phyloP scores from a whole-genome alignment of 2,329 filamentous ascomycete genomes.

The Trichoderma atroviride region DNA sequence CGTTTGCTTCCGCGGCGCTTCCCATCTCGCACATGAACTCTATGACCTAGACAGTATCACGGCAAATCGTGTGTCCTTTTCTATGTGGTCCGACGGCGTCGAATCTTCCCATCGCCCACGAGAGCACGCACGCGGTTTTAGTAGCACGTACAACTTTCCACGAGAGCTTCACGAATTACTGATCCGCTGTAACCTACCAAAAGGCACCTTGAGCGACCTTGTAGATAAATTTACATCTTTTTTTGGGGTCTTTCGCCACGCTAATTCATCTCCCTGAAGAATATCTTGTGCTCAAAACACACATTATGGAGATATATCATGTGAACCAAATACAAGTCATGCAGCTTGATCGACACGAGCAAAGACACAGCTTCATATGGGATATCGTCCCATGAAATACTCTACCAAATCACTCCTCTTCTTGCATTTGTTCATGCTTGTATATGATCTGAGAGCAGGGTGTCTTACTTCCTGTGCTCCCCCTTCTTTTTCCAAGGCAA shows the following conservation, averaged over 20 bases:
- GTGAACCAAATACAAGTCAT: slow-evolving; percentile 12
- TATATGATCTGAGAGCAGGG: not conserved
- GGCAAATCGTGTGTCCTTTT: not conserved
- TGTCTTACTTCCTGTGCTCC: slow-evolving; percentile 23
- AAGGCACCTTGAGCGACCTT: slow-evolving; percentile 4
- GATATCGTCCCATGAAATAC: not conserved
- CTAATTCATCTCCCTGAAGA: not conserved
- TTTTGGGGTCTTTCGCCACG: not conserved
- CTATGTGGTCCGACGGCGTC: slow-evolving; percentile 24
- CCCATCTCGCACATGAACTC: not conserved
- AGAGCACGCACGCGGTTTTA: not conserved
- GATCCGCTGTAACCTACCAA: not conserved
- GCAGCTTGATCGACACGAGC: not conserved
- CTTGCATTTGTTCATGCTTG: not conserved
- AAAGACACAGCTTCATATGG: not conserved
- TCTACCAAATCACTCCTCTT: not conserved
- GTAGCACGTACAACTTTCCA: slow-evolving; percentile 24
- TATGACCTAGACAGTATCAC: slow-evolving; percentile 17
- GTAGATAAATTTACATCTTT: slow-evolving; percentile 15
- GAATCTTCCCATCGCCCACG: not conserved
- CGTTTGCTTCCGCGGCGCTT: not conserved
- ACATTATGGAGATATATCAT: not conserved
- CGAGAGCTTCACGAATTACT: slow-evolving; percentile 8
- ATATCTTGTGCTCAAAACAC: not conserved
- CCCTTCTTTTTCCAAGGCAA: not conserved